Base-by-base conservation (phyloP, 1,284 basidiomycete genomes). In the Malassezia equina region DNA sequence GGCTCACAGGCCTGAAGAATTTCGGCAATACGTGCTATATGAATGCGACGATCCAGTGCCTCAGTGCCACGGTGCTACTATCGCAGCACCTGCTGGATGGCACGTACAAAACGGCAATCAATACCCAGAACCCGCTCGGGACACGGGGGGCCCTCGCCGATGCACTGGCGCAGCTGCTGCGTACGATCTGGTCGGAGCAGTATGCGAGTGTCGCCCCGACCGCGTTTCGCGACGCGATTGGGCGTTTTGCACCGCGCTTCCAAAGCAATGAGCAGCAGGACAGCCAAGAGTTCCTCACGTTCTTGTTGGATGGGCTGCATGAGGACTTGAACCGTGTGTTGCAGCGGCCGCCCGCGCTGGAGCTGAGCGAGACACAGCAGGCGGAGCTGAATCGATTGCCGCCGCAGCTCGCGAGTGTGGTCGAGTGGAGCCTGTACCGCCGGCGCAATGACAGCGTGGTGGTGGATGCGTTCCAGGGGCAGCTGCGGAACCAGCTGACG, bases 181-280 rank as follows among this genome's bases (percentile, higher is more conserved):
- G 84, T 46, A 84, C 89, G 13, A 82, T 98, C 78, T 94, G 91
- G 86, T 83, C 85, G 57, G 86, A 86, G 43, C 86, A 89, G 64
- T 81, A 88, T 67, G 84, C 85, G 13, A 88, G 88, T 66, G 76
- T 95, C 32, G 85, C 85, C 1, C 91, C 93, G 0, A 79, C 84
- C 33, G 83, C 84, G 7, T 96, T 96, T 77, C 80, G 90, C 67
- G 90, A 93, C 75, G 67, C 83, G 69, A 52, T 63, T 58, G 58
- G 63, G 5, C 53, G 61, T n/a, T 69, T 70, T 44, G 71, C 71
- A 7, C 68, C 70, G 4, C 55, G 54, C 3, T 74, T 74, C 49
- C 39, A 65, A 1, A 63, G 71, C 1, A 61, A 56, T 32, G 70
- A 73, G 36, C 71, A 73, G 56, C 71, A 65, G 40, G 60, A 62